phyloP scores from a whole-genome alignment of 148 eudicot genomes.

The Fagopyrum homotropicum region DNA sequence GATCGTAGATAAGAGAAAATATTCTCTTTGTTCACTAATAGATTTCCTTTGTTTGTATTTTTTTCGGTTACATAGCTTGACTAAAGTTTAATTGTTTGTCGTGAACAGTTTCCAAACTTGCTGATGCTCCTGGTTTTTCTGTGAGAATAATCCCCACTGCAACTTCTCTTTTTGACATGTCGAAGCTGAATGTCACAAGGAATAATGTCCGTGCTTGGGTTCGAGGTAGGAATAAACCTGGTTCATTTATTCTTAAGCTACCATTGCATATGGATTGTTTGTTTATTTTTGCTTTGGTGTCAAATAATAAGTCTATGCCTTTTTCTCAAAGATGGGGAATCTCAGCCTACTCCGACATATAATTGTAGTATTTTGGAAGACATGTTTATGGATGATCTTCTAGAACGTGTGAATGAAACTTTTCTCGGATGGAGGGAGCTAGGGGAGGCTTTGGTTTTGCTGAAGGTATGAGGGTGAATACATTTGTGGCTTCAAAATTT shows the following conservation, averaged over 20 bases:
- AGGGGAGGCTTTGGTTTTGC: constrained; percentile 63
- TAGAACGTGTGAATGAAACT: constrained; percentile 37
- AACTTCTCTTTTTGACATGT: constrained; percentile 41
- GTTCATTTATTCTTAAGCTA: not conserved
- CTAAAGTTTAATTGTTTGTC: constrained; percentile 10
- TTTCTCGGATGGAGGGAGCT: constrained; percentile 75
- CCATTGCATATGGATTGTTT: not conserved
- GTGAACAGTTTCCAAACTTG: constrained; percentile 30
- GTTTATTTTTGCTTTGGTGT: not conserved
- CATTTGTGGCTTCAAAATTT: constrained; percentile 3
- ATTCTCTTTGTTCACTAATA: not conserved
- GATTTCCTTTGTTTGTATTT: not conserved
- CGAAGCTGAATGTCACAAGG: constrained; percentile 55
- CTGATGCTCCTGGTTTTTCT: constrained; percentile 32
- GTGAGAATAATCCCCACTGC: constrained; percentile 77
- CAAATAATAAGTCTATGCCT: not conserved
- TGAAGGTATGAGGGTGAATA: constrained; percentile 48
- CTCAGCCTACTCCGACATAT: constrained; percentile 71
- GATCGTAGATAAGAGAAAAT: not conserved
- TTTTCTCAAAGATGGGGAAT: constrained; percentile 27
- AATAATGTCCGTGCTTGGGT: constrained; percentile 60
- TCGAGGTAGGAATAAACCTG: constrained; percentile 43
- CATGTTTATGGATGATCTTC: constrained; percentile 63
- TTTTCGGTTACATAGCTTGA: not conserved
- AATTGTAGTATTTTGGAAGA: constrained; percentile 89